Base-by-base conservation (phyloP, 176 grass and related monocot species). In the Oryza meyeriana region DNA sequence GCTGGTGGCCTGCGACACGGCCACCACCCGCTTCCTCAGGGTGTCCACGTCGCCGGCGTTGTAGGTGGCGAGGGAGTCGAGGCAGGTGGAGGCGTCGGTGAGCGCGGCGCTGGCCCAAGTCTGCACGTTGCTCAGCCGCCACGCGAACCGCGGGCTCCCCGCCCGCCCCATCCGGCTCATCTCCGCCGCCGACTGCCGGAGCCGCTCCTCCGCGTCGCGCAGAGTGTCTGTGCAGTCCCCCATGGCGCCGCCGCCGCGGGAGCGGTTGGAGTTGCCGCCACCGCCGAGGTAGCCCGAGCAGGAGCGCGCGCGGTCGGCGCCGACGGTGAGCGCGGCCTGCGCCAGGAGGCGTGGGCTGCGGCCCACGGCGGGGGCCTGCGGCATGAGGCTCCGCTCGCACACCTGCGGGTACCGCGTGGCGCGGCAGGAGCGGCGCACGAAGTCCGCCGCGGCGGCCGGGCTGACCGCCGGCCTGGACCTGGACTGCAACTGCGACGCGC, bases 91-190 rank as follows among this genome's bases (percentile, higher is more conserved):
- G 17, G 86, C 29, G 91, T 93, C 89, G 6, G 95, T 93, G 75
- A 95, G 90, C 32, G 92, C 90, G 18, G 85, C 95, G 85, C 92
- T 93, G 75, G 86, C 86, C 92, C 88, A 93, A n/a, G 95, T 98
- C 92, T 90, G 90, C 6, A 91, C 84, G 81, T 95, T 98, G 84
- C 81, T 81, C 18, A 98, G 89, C 16, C 73, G 40, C 90, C 88
- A 94, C 9, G 28, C 71, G 81, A 93, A 98, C 22, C 92, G 84
- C 9, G 64, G 48, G 45, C 67, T 70, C 17, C 38, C 69, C 0
- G 86, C 82, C 28, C 76, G 86, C 3, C 90, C 88, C 92, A 95
- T 79, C 28, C 79, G 81, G 16, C 3, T 29, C 88, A 93, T 94
- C 92, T 95, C 88, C 48, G 61, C 80, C 55, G 73, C 66, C 36